phyloP scores from a whole-genome alignment of 352 stramenopile genomes.

The Phytophthora uliginosa region DNA sequence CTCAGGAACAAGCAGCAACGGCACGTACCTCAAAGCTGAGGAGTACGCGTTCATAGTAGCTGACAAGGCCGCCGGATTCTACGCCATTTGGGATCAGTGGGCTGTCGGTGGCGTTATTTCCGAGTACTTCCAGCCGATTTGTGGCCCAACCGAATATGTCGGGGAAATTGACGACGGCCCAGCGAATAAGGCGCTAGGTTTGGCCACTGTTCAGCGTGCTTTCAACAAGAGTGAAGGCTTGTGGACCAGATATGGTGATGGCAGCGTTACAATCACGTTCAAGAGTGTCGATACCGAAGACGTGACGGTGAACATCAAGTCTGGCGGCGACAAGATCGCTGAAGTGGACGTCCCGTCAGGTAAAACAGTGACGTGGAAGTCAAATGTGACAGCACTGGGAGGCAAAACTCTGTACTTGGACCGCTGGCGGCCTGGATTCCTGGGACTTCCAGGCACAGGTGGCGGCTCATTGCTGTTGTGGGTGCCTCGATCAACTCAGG shows the following conservation, averaged over 20 bases:
- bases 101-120: constrained; percentile 42
- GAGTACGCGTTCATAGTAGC: constrained; percentile 47
- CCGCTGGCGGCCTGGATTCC: constrained; percentile 42
- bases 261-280: constrained; percentile 35
- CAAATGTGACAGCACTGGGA: constrained; percentile 32
- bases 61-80: constrained; percentile 44
- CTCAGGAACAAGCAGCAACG: constrained; percentile 37
- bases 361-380: constrained; percentile 32
- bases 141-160: constrained; percentile 46
- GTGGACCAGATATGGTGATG: constrained; percentile 33
- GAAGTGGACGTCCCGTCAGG: constrained; percentile 34
- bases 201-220: constrained; percentile 45
- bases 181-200: constrained; percentile 37
- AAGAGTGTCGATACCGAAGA: constrained; percentile 37
- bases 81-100: constrained; percentile 50
- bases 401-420: constrained; percentile 52
- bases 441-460: constrained; percentile 37
- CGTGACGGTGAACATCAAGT: constrained; percentile 45
- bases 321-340: constrained; percentile 34
- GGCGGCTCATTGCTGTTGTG: constrained; percentile 44
- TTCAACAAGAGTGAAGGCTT: constrained; percentile 41
- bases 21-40: constrained; percentile 28
- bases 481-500: constrained; percentile 29
- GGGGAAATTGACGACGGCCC: constrained; percentile 48
- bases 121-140: constrained; percentile 59